Evolutionary conservation across 148 eudicot species (phyloP).

Genomic region (Heliosperma pusillum): DNA sequence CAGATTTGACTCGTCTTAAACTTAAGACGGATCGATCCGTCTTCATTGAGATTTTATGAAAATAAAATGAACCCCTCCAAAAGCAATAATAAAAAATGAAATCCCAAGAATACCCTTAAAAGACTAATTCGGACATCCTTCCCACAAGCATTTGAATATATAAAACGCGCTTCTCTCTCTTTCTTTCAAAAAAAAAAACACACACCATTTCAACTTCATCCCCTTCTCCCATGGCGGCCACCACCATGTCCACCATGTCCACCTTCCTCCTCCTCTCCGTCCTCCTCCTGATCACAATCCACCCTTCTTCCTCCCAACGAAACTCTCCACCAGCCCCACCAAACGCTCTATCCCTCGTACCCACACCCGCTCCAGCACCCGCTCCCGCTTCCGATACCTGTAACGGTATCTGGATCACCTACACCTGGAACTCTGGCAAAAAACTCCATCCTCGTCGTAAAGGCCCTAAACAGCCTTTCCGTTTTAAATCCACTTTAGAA

Average conservation of each 20-base stretch:
- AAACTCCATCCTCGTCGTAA: constrained; percentile 17
- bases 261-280: background rate
- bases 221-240: background rate
- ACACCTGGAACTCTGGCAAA: constrained; percentile 17
- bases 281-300: background rate
- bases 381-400: constrained; percentile 23
- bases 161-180: constrained; percentile 21
- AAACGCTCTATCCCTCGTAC: background rate
- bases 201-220: background rate
- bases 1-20: no score
- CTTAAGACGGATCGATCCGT: no score
- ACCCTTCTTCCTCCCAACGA: background rate
- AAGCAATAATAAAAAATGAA: background rate
- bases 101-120: background rate
- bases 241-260: background rate
- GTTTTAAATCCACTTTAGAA: constrained; percentile 45
- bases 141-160: constrained; percentile 8
- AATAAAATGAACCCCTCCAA: no score
- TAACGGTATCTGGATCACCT: constrained; percentile 31
- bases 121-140: background rate
- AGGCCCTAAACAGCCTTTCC: constrained; percentile 46
- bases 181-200: background rate
- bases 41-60: no score
- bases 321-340: background rate
- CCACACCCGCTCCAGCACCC: constrained; percentile 25